Evolutionary conservation across 148 eudicot genomes (phyloP).

Genomic region (Arctostaphylos glauca): DNA sequence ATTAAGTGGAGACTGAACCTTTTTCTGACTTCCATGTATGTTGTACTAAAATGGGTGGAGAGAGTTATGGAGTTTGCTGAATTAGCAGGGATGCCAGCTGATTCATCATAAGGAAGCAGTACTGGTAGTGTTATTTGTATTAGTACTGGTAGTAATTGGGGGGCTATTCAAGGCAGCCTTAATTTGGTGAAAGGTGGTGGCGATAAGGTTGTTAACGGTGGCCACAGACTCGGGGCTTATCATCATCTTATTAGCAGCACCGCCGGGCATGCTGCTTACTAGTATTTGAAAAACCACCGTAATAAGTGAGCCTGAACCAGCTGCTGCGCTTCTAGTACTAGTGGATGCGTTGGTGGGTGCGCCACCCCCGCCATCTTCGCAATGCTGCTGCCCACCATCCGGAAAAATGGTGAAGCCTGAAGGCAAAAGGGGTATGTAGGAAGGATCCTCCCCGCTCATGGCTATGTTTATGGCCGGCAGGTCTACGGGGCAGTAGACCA

Average conservation of each 20-base stretch:
- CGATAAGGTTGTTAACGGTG: slow-evolving; percentile 48
- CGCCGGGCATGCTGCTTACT: slow-evolving; percentile 37
- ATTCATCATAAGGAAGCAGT: slow-evolving; percentile 6
- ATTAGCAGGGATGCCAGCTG: neutral
- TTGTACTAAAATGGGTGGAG: slow-evolving; percentile 10
- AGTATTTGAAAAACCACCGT: slow-evolving; percentile 49
- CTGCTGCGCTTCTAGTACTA: slow-evolving; percentile 13
- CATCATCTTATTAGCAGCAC: slow-evolving; percentile 13
- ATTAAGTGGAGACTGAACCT: neutral
- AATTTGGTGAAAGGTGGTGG: slow-evolving; percentile 48
- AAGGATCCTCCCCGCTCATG: slow-evolving; percentile 49
- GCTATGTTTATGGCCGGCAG: slow-evolving; percentile 39
- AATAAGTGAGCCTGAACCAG: slow-evolving; percentile 38
- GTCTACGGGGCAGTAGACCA: slow-evolving; percentile 47
- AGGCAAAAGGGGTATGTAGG: slow-evolving; percentile 45
- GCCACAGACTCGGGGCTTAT: slow-evolving; percentile 46
- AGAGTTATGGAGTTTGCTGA: slow-evolving; percentile 17
- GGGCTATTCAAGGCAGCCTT: slow-evolving; percentile 47
- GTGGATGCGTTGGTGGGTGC: slow-evolving; percentile 22
- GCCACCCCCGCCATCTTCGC: neutral
- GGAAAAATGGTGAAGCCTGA: slow-evolving; percentile 47
- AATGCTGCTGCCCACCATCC: slow-evolving; percentile 14
- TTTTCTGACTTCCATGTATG: slow-evolving; percentile 1
- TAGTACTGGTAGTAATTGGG: neutral
- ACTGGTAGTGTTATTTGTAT: neutral